Evolutionary conservation across 2,329 filamentous ascomycete species (phyloP), one percentile per base, ranked within the genome.

Genomic region (Pestalotiopsis sp.): DNA sequence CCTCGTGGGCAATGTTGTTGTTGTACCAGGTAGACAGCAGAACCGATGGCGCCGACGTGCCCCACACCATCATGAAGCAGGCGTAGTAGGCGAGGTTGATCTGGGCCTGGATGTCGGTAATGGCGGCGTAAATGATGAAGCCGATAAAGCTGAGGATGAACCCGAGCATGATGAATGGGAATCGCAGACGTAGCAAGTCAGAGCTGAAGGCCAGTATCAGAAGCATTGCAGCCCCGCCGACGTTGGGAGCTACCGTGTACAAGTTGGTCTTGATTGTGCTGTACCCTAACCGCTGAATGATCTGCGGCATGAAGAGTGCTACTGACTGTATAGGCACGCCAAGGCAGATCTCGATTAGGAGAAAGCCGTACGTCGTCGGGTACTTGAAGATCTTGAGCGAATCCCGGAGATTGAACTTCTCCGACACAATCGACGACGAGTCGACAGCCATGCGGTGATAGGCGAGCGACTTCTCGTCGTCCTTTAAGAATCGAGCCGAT

Each of bases 51-150:
- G 92, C 91, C 1, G 89, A 90, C 0, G 91, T 93, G 17, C 92
- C 92, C 89, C 91, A 94, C 9, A 89, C 91, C 91, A 94, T 93
- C 90, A 94, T 92, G 77, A 94, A 94, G 67, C 86, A 89, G 5
- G 91, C 91, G 70, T 89, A 94, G 74, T 94, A 94, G 0, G 91
- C 92, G 1, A 93, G 82, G 3, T 85, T 83, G n/a, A 91, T 76
- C 52, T 91, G 81, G 3, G 81, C 73, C 52, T 87, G 77, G 17
- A 93, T 88, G 72, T 89, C 84, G 30, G 88, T 80, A 68, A 95
- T 91, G 24, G 89, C 84, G 0, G 91, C 91, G 72, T 92, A 94
- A 75, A 95, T 92, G 77, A 94, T 88, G 81, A 95, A 93, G 4
- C 93, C 93, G 61, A 86, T 85, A 74, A 94, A 92, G 0, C 92